Evolutionary conservation across 441 rosid species (phyloP), one percentile per base, ranked within the genome.

Genomic region (Populus tomentosa): DNA sequence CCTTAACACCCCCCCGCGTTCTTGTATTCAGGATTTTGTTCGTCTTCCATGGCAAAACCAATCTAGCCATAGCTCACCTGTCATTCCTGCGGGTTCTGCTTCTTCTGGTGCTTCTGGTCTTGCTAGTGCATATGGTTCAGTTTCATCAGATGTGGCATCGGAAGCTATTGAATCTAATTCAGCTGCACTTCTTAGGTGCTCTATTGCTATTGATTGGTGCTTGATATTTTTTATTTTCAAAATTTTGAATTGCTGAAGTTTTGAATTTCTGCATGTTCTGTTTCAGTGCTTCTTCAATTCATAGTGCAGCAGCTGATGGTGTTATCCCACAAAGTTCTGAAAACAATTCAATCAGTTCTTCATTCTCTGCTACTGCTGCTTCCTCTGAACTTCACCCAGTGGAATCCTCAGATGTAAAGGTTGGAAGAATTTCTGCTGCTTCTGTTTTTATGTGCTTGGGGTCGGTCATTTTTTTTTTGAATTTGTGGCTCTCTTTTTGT

Each of bases 21-120:
- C 75, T 28, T 50, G 53, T 67, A 83, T 83, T 78, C 87, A 97
- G 99, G 98, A 97, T 80, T 97, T 97, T 79, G 95, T 94, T 84
- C 91, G 95, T 78, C 94, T 93, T 86, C 99, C 98, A 65, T 93
- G 90, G 98, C 98, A 94, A 88, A 97, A 90, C 77, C 99, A 92
- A 76, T 90, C 98, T 67, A 84, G 82, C 83, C 97, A 89, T 81
- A 86, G 84, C 24, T 81, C 98, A n/a, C 93, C 89, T 80, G 71
- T 88, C 61, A 42, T 87, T 78, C 84, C 94, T 67, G 79, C 88
- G n/a, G 85, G 89, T 53, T 80, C 91, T 81, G 72, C 87, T 83
- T 81, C 91, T 69, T 84, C 97, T 73, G 84, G 81, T 71, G 91
- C 88, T 70, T 71, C 85, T 84, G 88, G 82, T 76, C 79, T 89